These are phyloP conservation scores for Arthroderma sp. DNA, from an alignment of 2,329 filamentous ascomycete genomes.

Conservation along the genomic window DNA sequence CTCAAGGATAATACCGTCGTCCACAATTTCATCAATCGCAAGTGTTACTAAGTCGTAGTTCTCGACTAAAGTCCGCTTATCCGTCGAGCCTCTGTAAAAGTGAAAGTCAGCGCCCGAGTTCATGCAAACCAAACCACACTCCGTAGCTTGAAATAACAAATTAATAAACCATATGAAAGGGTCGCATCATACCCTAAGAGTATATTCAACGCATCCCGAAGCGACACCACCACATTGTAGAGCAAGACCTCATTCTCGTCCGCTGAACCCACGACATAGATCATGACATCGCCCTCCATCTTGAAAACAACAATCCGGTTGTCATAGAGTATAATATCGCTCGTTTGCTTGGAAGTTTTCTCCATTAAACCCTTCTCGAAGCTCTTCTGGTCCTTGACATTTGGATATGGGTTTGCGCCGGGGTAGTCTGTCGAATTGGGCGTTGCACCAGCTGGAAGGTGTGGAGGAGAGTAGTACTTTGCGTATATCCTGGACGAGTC, in stretches of 20 bases:
- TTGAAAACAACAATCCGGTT: conserved; percentile 96
- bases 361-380: conserved; percentile 94
- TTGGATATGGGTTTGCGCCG: conserved; percentile 66
- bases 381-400: conserved; percentile 82
- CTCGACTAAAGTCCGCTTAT: conserved; percentile 95
- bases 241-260: conserved; percentile 96
- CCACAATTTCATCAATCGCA: conserved; percentile 87
- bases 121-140: too few species aligned
- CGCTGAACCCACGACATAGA: conserved; percentile 78
- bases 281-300: conserved; percentile 93
- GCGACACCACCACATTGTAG: conserved; percentile 84
- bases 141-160: background rate
- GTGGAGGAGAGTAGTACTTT: conserved; percentile 76
- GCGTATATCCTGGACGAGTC: conserved; percentile 84
- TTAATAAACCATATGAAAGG: background rate
- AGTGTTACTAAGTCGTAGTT: conserved; percentile 96
- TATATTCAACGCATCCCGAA: conserved; percentile 79
- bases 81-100: conserved; percentile 64
- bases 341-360: conserved; percentile 90
- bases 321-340: conserved; percentile 95
- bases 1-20: conserved; percentile 93
- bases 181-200: conserved; percentile 62
- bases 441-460: conserved; percentile 47
- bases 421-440: conserved; percentile 46
- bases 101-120: background rate